These are phyloP conservation scores for Stellera chamaejasme DNA, from an alignment of 345 rosid species.

Conservation along the genomic window DNA sequence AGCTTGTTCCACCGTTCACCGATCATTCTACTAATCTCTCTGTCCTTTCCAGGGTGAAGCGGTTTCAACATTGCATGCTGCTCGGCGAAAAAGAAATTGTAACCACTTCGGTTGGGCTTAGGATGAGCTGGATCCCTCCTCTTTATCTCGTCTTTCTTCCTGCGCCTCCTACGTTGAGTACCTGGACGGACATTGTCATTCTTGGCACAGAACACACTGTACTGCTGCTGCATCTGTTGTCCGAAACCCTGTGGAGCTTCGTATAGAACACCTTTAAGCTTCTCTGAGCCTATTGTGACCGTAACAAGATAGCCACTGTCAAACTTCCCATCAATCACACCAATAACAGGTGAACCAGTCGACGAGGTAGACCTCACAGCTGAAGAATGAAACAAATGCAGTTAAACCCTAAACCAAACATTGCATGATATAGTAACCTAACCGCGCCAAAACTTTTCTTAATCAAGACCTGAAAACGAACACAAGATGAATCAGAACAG, in stretches of 20 bases:
- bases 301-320: conserved; percentile 90
- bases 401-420: background rate
- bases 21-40: conserved; percentile 89
- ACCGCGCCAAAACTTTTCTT: too few species aligned
- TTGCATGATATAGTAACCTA: too few species aligned
- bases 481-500: conserved; percentile 1
- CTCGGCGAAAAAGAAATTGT: conserved; percentile 93
- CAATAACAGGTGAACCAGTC: conserved; percentile 47
- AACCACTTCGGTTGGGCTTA: conserved; percentile 87
- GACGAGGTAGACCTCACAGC: conserved; percentile 28
- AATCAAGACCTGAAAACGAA: background rate
- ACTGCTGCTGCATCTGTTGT: conserved; percentile 25
- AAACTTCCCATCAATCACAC: conserved; percentile 87
- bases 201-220: conserved; percentile 18
- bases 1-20: conserved; percentile 91
- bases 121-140: conserved; percentile 96
- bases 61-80: conserved; percentile 92
- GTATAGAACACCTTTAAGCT: conserved; percentile 76
- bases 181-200: conserved; percentile 18
- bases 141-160: conserved; percentile 83
- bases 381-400: conserved; percentile 1
- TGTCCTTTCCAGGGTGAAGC: conserved; percentile 87
- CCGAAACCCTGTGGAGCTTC: conserved; percentile 36
- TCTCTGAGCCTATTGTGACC: conserved; percentile 66
- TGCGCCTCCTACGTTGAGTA: conserved; percentile 63